phyloP scores from a whole-genome alignment of 768 basidiomycete species.

The Lepiota subincarnata region DNA sequence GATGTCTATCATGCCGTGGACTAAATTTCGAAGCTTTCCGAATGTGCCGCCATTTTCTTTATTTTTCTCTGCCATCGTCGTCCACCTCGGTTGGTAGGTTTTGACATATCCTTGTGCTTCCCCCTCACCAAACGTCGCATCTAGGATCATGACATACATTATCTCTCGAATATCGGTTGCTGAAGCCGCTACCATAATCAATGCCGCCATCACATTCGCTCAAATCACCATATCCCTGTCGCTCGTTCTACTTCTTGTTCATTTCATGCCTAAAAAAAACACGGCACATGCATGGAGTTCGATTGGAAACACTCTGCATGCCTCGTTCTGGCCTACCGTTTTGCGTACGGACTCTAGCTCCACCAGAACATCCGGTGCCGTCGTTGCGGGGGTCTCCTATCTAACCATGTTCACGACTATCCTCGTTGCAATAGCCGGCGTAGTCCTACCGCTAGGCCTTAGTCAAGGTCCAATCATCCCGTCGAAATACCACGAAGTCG shows the following conservation, averaged over 20 bases:
- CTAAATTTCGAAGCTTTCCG: too few relatives aligned
- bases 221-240: conserved; percentile 17
- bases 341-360: conserved; percentile 13
- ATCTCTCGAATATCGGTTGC: conserved; percentile 16
- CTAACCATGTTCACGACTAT: neutral
- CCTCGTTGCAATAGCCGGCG: neutral
- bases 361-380: neutral
- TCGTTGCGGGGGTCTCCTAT: conserved; percentile 1
- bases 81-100: too few relatives aligned
- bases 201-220: conserved; percentile 16
- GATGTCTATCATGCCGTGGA: too few relatives aligned
- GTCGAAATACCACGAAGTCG: neutral
- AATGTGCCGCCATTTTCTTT: too few relatives aligned
- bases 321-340: conserved; percentile 19
- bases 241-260: conserved; percentile 16
- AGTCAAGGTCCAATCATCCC: neutral
- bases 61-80: too few relatives aligned
- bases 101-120: too few relatives aligned
- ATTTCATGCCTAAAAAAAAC: conserved; percentile 14
- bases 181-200: conserved; percentile 20
- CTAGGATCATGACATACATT: neutral
- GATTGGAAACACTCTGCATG: conserved; percentile 15
- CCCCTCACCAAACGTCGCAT: too few relatives aligned
- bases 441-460: neutral
- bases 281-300: conserved; percentile 19